phyloP scores from a whole-genome alignment of 768 basidiomycete genomes.

The Jaapia argillacea region DNA sequence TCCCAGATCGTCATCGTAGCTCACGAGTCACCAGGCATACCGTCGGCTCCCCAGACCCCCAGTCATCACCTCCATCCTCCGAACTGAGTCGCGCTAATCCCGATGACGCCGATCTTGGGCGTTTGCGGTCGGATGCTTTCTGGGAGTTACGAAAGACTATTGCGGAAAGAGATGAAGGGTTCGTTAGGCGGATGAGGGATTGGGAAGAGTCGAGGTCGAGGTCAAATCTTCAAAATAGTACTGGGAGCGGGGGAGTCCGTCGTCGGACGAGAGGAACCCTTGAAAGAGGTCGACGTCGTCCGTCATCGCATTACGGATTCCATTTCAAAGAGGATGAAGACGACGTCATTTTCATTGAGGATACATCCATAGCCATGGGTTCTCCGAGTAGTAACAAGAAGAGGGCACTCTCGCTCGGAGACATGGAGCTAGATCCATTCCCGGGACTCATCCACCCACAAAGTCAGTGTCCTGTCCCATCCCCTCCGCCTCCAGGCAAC shows the following conservation, averaged over 20 bases:
- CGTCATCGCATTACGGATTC: neutral
- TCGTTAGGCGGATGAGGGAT: slow-evolving; percentile 65
- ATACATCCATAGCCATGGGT: neutral
- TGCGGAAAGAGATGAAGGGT: slow-evolving; percentile 53
- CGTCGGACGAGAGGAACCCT: neutral
- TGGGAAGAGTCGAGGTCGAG: slow-evolving; percentile 47
- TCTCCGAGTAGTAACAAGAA: slow-evolving; percentile 17
- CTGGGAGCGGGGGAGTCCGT: neutral
- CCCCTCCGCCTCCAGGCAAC: slow-evolving; percentile 7
- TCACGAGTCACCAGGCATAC: slow-evolving; percentile 1
- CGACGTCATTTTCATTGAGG: slow-evolving; percentile 9
- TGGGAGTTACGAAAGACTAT: slow-evolving; percentile 55
- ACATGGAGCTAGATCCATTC: slow-evolving; percentile 27
- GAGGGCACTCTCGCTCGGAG: slow-evolving; percentile 34
- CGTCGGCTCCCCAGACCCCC: slow-evolving; percentile 3
- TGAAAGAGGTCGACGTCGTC: neutral
- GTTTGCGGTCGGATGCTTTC: slow-evolving; percentile 53
- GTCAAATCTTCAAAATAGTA: neutral
- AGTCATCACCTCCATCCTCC: slow-evolving; percentile 4
- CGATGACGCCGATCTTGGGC: slow-evolving; percentile 23
- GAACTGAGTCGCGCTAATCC: slow-evolving; percentile 1
- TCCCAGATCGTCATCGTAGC: slow-evolving; percentile 12
- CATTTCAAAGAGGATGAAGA: slow-evolving; percentile 22
- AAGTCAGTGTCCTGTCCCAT: slow-evolving; percentile 5
- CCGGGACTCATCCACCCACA: neutral